Evolutionary conservation across 495 filamentous ascomycete species (phyloP).

Genomic region (Friedmanniomyces simplex): DNA sequence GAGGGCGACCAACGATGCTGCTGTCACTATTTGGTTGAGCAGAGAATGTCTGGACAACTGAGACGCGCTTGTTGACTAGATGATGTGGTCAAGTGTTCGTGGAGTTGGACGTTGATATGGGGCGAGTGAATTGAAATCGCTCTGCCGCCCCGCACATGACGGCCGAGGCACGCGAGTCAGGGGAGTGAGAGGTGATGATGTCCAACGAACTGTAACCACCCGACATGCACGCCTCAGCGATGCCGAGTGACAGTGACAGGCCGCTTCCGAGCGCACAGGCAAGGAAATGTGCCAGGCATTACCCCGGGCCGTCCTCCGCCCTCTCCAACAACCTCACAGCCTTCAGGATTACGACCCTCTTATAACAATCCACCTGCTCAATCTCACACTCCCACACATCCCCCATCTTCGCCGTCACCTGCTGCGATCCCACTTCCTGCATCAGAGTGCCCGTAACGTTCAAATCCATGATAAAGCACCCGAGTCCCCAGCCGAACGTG

Average conservation of each 20-base stretch:
- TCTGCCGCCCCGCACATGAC: neutral
- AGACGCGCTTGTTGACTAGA: too few relatives aligned
- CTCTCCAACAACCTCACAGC: constrained; percentile 16
- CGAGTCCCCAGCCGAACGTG: neutral
- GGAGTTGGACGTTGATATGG: neutral
- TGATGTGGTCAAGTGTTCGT: neutral
- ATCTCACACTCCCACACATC: constrained; percentile 29
- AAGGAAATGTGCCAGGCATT: too few relatives aligned
- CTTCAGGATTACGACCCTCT: constrained; percentile 3
- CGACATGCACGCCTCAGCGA: too few relatives aligned
- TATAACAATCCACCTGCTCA: constrained; percentile 16
- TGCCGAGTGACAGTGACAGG: too few relatives aligned
- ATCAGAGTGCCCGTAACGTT: constrained; percentile 2
- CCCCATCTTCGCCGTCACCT: constrained; percentile 10
- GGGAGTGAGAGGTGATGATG: too few relatives aligned
- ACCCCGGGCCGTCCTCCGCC: too few relatives aligned
- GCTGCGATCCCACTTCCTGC: neutral
- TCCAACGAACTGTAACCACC: too few relatives aligned
- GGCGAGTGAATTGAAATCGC: neutral
- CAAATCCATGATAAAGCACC: constrained; percentile 1
- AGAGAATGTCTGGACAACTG: too few relatives aligned
- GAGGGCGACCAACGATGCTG: neutral
- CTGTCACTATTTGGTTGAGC: too few relatives aligned
- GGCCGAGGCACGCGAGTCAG: neutral
- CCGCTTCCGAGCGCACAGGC: too few relatives aligned